Evolutionary conservation across 2,329 filamentous ascomycete genomes (phyloP).

Genomic region (Arthrobotrys sphaeroides): DNA sequence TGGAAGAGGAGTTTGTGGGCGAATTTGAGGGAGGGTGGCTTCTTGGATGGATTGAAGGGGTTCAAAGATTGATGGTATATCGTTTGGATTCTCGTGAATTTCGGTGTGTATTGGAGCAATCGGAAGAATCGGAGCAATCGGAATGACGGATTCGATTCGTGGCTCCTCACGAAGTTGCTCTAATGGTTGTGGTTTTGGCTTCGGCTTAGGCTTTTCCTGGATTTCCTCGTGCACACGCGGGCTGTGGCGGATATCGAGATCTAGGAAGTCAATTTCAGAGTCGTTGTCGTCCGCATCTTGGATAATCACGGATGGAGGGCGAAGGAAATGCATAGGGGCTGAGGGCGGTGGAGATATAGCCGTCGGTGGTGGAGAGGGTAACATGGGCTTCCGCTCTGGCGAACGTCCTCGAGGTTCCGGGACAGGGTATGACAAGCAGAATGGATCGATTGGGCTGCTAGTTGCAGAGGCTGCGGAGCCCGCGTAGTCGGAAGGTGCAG

Average conservation of each 20-base stretch:
- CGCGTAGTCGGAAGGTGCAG: not conserved
- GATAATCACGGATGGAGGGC: not conserved
- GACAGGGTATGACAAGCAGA: not conserved
- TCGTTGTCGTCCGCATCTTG: slow-evolving; percentile 7
- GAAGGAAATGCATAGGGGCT: not conserved
- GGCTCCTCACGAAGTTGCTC: not conserved
- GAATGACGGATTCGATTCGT: not conserved
- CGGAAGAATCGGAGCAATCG: no score
- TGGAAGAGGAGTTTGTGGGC: slow-evolving; percentile 13
- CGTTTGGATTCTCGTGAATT: not conserved
- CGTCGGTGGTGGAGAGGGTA: not conserved
- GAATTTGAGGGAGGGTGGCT: not conserved
- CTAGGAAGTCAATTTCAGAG: slow-evolving; percentile 7
- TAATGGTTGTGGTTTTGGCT: not conserved
- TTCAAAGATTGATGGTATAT: slow-evolving; percentile 2
- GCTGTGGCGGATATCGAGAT: not conserved
- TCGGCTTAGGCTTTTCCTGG: slow-evolving; percentile 1
- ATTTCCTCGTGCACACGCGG: not conserved
- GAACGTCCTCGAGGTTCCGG: slow-evolving; percentile 32
- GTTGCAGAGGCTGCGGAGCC: not conserved
- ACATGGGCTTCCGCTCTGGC: slow-evolving; percentile 28
- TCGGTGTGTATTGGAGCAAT: not conserved
- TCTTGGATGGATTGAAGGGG: not conserved
- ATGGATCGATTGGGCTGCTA: slow-evolving; percentile 21
- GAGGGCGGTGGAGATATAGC: not conserved